Conservation (phyloP, 2,329 filamentous ascomycete genomes). For the Fusarium transvaalense region DNA sequence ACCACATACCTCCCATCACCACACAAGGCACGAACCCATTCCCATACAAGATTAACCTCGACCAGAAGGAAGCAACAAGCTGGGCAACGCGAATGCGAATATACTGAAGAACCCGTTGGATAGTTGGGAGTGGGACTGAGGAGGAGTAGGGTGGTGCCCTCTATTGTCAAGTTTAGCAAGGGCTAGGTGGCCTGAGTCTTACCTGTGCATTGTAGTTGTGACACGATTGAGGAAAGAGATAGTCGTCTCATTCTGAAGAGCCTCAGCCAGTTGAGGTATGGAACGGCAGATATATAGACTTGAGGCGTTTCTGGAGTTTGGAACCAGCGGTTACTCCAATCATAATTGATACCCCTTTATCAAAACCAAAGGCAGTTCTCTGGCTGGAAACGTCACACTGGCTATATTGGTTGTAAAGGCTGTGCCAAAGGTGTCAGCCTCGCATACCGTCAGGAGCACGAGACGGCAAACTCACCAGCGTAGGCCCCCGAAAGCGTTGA, state of each 20-base stretch:
- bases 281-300: slow-evolving; percentile 14
- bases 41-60: slow-evolving; percentile 91
- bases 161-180: neutral
- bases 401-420: neutral
- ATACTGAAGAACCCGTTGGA: slow-evolving; percentile 59
- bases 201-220: neutral
- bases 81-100: slow-evolving; percentile 86
- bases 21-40: slow-evolving; percentile 95
- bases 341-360: slow-evolving; percentile 45
- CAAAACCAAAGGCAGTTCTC: slow-evolving; percentile 1
- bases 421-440: slow-evolving; percentile 3
- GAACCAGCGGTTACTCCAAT: slow-evolving; percentile 14
- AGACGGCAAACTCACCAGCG: neutral
- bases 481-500: neutral
- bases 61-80: slow-evolving; percentile 78
- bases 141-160: neutral
- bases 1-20: slow-evolving; percentile 97
- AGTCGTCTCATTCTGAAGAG: neutral
- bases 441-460: neutral
- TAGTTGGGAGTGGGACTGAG: neutral
- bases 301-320: slow-evolving; percentile 38
- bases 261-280: neutral
- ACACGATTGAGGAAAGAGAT: neutral
- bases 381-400: neutral
- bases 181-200: neutral